A percentile compares a stretch with the other conserved stretches of the same genome.
These are phyloP conservation scores for Auricularia auricula-judae DNA, from an alignment of 768 basidiomycete species.

Conservation along the genomic window DNA sequence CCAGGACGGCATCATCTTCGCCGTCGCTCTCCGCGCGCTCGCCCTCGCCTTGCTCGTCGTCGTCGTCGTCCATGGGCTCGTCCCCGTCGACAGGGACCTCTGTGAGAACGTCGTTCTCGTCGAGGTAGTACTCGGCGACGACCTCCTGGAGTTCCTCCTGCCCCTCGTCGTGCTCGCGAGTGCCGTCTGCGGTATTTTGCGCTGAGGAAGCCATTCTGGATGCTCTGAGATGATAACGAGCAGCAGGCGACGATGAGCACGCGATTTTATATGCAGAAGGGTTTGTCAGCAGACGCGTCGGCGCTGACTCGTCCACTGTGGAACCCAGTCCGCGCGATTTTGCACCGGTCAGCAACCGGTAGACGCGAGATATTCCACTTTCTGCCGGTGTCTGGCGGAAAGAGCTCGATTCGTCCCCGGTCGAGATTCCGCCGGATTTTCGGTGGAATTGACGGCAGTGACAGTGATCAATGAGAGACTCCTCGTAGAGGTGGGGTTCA, in stretches of 20 bases:
- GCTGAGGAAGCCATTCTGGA: slow-evolving; percentile 6
- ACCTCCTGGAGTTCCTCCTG: slow-evolving; percentile 36
- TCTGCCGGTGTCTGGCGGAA: too few relatives aligned
- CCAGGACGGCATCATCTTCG: slow-evolving; percentile 20
- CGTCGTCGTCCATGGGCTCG: slow-evolving; percentile 52
- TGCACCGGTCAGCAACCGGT: too few relatives aligned
- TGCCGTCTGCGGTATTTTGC: slow-evolving; percentile 4
- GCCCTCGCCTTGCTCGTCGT: slow-evolving; percentile 20
- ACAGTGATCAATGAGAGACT: too few relatives aligned
- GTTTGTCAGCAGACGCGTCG: neutral
- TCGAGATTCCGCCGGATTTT: too few relatives aligned
- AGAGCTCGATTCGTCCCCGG: too few relatives aligned
- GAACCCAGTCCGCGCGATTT: too few relatives aligned
- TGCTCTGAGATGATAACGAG: neutral
- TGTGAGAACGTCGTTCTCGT: slow-evolving; percentile 49
- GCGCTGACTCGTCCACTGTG: neutral
- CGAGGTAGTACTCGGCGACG: slow-evolving; percentile 46
- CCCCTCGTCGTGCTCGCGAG: slow-evolving; percentile 15
- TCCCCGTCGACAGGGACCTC: slow-evolving; percentile 61
- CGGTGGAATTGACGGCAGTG: too few relatives aligned
- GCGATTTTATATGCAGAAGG: neutral
- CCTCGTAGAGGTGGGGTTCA: too few relatives aligned
- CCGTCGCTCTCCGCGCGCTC: slow-evolving; percentile 20
- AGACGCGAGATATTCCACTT: too few relatives aligned
- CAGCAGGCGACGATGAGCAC: neutral